Base-by-base conservation (phyloP, 345 rosid species). In the Syzygium aromaticum region DNA sequence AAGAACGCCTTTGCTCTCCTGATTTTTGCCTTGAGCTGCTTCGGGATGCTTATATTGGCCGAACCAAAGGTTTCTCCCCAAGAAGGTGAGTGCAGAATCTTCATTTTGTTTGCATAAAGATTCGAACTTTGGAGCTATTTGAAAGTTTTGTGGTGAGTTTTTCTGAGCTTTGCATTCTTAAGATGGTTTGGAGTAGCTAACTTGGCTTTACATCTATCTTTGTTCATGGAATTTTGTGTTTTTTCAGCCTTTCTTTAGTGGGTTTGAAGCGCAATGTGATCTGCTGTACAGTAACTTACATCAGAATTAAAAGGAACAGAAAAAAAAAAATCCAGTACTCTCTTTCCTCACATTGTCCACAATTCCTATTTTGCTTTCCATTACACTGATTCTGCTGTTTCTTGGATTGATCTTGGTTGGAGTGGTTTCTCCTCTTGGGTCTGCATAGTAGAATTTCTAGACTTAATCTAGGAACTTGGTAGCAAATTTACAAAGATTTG, bases 41-140 rank as follows among this genome's bases (percentile, higher is more conserved):
- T 92, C 84, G 52, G 54, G 73, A 84, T 92, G 91, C 88, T 88
- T 86, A 86, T 86, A 52, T 52, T 92, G 78, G 88, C 88, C 54
- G 93, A 91, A 84, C 89, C 92, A 9, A 92, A 89, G 90, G 87
- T 95, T 89, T 94, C 94, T 13, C 91, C 92, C 61, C 89, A 88
- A 51, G 96, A 94, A 93, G 96, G 98, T 93, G 40, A 51, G 92
- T n/a, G 25, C 52, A 16, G 15, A 63, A 84, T 30, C 40, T 27
- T 53, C 13, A 84, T 33, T 38, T 73, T 38, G 49, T 21, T 40
- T 13, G 9, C 73, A 28, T n/a, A n/a, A 13, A 3, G 33, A n/a
- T 61, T 27, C 16, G 33, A 73, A 19, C 25, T 73, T 5, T 19
- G 82, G 80, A 19, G 80, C 6, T 73, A 38, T 38, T 73, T 19